phyloP scores from a whole-genome alignment of 2,329 filamentous ascomycete species.

The Cercospora sojina region DNA sequence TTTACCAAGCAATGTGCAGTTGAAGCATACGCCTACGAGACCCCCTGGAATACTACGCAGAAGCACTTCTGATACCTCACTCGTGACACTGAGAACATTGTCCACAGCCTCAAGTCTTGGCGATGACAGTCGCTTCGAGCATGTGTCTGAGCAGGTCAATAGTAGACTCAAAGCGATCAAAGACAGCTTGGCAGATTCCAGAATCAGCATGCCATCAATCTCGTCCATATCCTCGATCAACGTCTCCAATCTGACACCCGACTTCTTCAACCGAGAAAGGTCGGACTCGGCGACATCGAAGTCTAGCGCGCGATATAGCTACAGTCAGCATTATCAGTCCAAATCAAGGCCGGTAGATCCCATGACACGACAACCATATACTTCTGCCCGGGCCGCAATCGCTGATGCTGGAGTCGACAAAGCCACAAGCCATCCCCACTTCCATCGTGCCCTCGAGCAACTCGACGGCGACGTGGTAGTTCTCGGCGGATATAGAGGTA shows the following conservation, averaged over 20 bases:
- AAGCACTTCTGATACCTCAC: constrained; percentile 73
- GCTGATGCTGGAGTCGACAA: constrained; percentile 26
- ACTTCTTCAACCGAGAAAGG: constrained; percentile 35
- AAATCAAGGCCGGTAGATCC: constrained; percentile 28
- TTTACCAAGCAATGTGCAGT: constrained; percentile 22
- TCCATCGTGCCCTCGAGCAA: constrained; percentile 59
- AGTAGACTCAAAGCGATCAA: constrained; percentile 85
- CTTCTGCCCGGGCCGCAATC: constrained; percentile 27
- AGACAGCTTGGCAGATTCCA: constrained; percentile 82
- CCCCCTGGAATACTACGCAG: constrained; percentile 49
- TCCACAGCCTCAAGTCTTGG: constrained; percentile 81
- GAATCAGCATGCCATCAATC: constrained; percentile 59
- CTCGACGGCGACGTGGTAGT: constrained; percentile 83
- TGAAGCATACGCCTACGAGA: constrained; percentile 25
- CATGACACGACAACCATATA: constrained; percentile 30
- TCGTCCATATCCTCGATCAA: constrained; percentile 52
- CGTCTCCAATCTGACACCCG: constrained; percentile 30
- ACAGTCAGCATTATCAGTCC: constrained; percentile 9
- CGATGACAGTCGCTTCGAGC: constrained; percentile 75
- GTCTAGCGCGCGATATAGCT: not conserved
- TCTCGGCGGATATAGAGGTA: constrained; percentile 87
- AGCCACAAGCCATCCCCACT: constrained; percentile 50
- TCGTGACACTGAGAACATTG: constrained; percentile 68
- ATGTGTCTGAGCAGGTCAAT: constrained; percentile 82
- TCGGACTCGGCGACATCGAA: constrained; percentile 26